A percentile compares a stretch with the other conserved stretches of the same genome.
These are phyloP conservation scores for Hirsutella minnesotensis DNA, from an alignment of 2,329 filamentous ascomycete species.

Conservation along the genomic window DNA sequence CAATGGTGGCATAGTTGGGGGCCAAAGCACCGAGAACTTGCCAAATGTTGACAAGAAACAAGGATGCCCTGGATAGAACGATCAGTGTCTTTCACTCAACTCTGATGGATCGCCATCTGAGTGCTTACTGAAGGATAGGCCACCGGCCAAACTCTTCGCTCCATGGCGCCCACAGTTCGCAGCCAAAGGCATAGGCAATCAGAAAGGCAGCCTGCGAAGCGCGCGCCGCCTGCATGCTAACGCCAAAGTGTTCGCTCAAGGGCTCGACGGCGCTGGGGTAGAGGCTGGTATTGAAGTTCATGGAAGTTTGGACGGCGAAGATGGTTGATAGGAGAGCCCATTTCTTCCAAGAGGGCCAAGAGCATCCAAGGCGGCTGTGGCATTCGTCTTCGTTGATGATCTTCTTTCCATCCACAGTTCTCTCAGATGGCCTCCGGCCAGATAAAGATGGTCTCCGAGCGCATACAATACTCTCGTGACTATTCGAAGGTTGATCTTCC, in stretches of 20 bases:
- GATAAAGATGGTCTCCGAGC: too few relatives aligned
- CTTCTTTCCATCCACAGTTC: constrained; percentile 25
- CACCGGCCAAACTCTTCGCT: constrained; percentile 70
- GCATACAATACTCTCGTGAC: too few relatives aligned
- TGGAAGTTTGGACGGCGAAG: constrained; percentile 60
- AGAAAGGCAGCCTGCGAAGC: constrained; percentile 66
- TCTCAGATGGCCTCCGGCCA: too few relatives aligned
- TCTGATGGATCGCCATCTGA: not conserved
- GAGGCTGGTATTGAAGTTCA: constrained; percentile 67
- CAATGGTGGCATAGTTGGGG: constrained; percentile 56
- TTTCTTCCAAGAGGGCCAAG: constrained; percentile 49
- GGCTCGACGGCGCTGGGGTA: constrained; percentile 61
- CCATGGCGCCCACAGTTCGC: constrained; percentile 81
- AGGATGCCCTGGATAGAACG: constrained; percentile 22
- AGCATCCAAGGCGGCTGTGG: constrained; percentile 51
- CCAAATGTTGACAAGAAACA: constrained; percentile 67
- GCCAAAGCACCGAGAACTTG: constrained; percentile 60
- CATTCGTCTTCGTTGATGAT: constrained; percentile 43
- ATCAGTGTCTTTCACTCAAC: not conserved
- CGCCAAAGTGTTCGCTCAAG: constrained; percentile 29
- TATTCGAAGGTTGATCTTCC: too few relatives aligned
- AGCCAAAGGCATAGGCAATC: constrained; percentile 71
- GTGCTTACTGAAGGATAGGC: constrained; percentile 52
- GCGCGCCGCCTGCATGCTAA: constrained; percentile 48
- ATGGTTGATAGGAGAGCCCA: constrained; percentile 61